Base-by-base conservation (phyloP, 441 rosid genomes). In the Erodium chrysanthum region DNA sequence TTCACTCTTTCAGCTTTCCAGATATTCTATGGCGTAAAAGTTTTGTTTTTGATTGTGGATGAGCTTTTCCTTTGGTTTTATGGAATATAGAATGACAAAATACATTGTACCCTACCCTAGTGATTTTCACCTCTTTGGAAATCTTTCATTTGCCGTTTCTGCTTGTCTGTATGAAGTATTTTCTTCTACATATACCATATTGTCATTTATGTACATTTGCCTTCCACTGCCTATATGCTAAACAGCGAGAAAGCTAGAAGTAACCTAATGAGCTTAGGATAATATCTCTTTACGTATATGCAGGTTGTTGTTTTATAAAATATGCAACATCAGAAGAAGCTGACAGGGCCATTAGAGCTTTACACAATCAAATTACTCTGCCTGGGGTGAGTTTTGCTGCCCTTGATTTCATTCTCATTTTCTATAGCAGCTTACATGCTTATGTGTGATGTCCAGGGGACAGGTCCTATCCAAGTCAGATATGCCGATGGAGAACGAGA, bases 261-360 rank as follows among this genome's bases (percentile, higher is more conserved):
- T 80, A 73, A 73, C 69, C 76, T 74, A 64, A 79, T 70, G 71
- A 75, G 69, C 74, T 79, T 70, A 78, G 84, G 79, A 81, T 70
- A 75, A 74, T 67, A 37, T 37, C 73, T 61, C 71, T 79, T 73
- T 75, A 72, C 78, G 73, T 46, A 46, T 73, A 72, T 84, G 90
- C 97, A 95, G 99, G 99, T 68, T 95, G 97, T 81, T 95, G 99
- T 86, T 95, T 95, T 84, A 86, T 95, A 76, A 95, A 95, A 81
- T 95, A 86, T 84, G 90, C 96, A 68, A 83, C 95, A 66, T 80
- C 89, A 62, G 96, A 83, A 77, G 99, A 87, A 81, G 99, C 99
- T 25, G 96, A 91, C 76, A 86, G 91, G 84, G 99, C 98, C 70
- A 95, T 91, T 77, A 85, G 87, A 86, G 95, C 93, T 77, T 85